Conservation (phyloP, 2,329 filamentous ascomycete species). For the Hypoxylon sp. region DNA sequence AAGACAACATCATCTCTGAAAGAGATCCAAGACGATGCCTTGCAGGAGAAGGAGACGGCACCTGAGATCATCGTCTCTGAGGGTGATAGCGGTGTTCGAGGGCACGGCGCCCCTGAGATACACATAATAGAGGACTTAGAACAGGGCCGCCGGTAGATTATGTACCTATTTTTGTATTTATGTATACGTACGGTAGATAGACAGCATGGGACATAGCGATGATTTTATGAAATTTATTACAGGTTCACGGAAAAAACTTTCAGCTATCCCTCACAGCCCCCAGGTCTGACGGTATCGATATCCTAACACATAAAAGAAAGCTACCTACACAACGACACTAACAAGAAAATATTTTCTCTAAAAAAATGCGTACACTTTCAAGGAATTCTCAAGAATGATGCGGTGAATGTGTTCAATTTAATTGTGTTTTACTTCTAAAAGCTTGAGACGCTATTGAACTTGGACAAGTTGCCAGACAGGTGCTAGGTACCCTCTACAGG, state of each 20-base stretch:
- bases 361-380: no score
- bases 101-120: constrained; percentile 44
- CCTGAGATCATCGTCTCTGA: constrained; percentile 50
- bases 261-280: no score
- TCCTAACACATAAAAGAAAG: no score
- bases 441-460: neutral
- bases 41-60: constrained; percentile 27
- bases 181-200: constrained; percentile 16
- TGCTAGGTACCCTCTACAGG: neutral
- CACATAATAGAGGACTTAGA: constrained; percentile 49
- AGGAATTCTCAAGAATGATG: no score
- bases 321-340: no score
- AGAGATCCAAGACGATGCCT: constrained; percentile 14
- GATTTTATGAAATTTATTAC: constrained; percentile 4
- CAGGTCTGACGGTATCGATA: no score
- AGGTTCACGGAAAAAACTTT: no score
- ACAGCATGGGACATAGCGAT: constrained; percentile 5
- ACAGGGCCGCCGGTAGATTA: constrained; percentile 41
- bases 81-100: constrained; percentile 20
- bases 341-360: no score
- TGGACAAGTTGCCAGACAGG: neutral
- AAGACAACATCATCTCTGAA: constrained; percentile 2
- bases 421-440: neutral
- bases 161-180: neutral
- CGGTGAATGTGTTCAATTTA: no score